A percentile compares a stretch with the other conserved stretches of the same genome.
These are phyloP conservation scores for Kodamaea lidongshanica DNA, from an alignment of 805 yeast species.

Conservation along the genomic window DNA sequence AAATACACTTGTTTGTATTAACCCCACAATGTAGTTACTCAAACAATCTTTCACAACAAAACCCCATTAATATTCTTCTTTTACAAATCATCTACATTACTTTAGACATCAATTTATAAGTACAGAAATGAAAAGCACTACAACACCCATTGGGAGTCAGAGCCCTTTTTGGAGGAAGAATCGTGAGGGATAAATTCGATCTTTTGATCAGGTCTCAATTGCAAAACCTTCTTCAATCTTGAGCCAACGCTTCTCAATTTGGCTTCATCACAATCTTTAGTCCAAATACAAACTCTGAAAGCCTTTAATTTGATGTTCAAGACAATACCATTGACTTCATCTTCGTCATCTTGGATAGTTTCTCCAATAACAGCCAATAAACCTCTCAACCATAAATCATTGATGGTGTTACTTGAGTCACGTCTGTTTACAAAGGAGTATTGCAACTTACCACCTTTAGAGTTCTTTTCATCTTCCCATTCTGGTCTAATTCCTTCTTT, in stretches of 20 bases:
- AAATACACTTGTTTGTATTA: too few species aligned
- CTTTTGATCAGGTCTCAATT: conserved; percentile 64
- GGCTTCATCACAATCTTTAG: conserved; percentile 63
- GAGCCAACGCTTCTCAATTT: conserved; percentile 72
- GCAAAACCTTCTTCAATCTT: conserved; percentile 79
- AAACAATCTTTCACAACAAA: too few species aligned
- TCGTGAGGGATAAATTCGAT: conserved; percentile 76
- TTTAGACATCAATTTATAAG: conserved; percentile 7
- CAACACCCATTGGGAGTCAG: conserved; percentile 30
- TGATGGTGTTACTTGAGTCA: conserved; percentile 55
- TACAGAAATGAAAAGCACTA: conserved; percentile 12
- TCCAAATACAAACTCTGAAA: conserved; percentile 89
- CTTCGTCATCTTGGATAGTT: conserved; percentile 76
- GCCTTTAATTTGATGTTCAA: conserved; percentile 79
- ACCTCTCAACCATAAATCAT: conserved; percentile 88
- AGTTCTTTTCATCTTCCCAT: conserved; percentile 91
- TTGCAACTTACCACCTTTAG: conserved; percentile 91
- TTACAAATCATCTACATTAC: background rate
- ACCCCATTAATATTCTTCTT: too few species aligned
- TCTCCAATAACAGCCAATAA: conserved; percentile 91
- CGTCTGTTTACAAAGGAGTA: conserved; percentile 62
- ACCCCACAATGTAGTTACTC: too few species aligned
- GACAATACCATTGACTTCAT: conserved; percentile 92
- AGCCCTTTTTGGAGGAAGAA: conserved; percentile 38
- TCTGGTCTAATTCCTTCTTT: conserved; percentile 93